Conservation (phyloP, 345 rosid species). For the Sonneratia alba region DNA sequence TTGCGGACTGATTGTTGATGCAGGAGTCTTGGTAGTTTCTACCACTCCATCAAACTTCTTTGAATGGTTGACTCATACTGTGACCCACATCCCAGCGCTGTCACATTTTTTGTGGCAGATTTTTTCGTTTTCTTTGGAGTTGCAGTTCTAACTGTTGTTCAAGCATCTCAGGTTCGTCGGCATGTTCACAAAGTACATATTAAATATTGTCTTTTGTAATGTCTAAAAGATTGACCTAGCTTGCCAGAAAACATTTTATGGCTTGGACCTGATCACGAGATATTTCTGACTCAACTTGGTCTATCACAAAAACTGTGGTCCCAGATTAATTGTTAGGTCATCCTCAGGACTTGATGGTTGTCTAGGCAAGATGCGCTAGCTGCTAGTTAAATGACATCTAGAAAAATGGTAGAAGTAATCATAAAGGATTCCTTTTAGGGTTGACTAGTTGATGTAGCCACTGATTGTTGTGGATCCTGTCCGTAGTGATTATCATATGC, state of each 20-base stretch:
- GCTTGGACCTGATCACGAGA: not conserved
- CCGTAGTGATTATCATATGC: too few species aligned
- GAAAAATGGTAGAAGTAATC: not conserved
- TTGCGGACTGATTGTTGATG: conserved; percentile 13
- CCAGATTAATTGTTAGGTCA: not conserved
- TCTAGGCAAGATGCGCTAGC: not conserved
- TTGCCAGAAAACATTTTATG: not conserved
- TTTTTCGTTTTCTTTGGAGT: conserved; percentile 77
- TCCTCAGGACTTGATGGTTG: not conserved
- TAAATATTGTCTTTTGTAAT: not conserved
- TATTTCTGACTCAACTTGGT: not conserved
- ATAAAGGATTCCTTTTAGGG: not conserved
- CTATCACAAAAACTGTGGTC: not conserved
- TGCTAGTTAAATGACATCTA: not conserved
- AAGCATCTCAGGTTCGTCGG: conserved; percentile 72
- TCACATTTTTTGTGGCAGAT: conserved; percentile 58
- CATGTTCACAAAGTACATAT: not conserved
- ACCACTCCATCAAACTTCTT: conserved; percentile 63
- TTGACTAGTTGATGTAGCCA: not conserved
- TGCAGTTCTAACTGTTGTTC: conserved; percentile 65
- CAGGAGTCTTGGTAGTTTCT: conserved; percentile 80
- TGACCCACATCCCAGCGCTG: conserved; percentile 46
- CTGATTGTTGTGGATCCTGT: not conserved
- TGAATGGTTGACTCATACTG: conserved; percentile 51
- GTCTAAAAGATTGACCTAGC: not conserved